These are phyloP conservation scores for Aspergillus neotritici DNA, from an alignment of 2,329 filamentous ascomycete species.

Conservation along the genomic window DNA sequence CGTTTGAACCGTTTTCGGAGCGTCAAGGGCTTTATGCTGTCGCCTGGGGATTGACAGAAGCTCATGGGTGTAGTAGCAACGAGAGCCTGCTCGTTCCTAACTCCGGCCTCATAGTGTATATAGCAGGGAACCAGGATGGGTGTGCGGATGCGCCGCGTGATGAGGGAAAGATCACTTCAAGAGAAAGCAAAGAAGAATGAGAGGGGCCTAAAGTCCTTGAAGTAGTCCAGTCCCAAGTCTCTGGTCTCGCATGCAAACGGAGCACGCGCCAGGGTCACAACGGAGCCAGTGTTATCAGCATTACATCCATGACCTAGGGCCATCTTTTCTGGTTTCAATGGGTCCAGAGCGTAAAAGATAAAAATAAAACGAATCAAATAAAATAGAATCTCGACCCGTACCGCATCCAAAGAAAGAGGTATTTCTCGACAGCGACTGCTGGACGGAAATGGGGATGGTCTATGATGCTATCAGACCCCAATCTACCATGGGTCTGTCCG, in stretches of 20 bases:
- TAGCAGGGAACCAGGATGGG: slow-evolving; percentile 7
- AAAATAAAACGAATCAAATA: no score
- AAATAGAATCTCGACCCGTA: neutral
- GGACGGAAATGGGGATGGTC: slow-evolving; percentile 1
- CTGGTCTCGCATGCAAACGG: slow-evolving; percentile 21
- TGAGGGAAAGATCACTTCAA: slow-evolving; percentile 9
- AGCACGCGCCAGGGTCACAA: slow-evolving; percentile 27
- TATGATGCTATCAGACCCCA: slow-evolving; percentile 9
- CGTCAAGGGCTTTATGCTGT: slow-evolving; percentile 6
- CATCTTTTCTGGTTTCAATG: neutral
- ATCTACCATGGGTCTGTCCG: slow-evolving; percentile 14
- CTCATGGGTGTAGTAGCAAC: slow-evolving; percentile 13
- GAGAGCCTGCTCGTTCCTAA: slow-evolving; percentile 9
- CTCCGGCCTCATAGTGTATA: slow-evolving; percentile 22
- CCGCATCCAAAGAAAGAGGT: slow-evolving; percentile 5
- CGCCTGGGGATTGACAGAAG: slow-evolving; percentile 6
- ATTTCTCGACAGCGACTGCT: slow-evolving; percentile 1
- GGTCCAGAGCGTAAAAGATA: neutral
- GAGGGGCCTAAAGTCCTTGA: slow-evolving; percentile 27
- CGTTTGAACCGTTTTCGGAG: slow-evolving; percentile 4
- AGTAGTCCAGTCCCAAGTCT: slow-evolving; percentile 15
- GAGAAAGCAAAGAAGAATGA: slow-evolving; percentile 5
- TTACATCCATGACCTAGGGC: slow-evolving; percentile 19
- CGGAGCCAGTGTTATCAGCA: slow-evolving; percentile 26
- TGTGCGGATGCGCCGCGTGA: slow-evolving; percentile 22